A percentile compares a stretch with the other conserved stretches of the same genome.
phyloP scores from a whole-genome alignment of 345 rosid genomes.

The Gossypium mustelinum region DNA sequence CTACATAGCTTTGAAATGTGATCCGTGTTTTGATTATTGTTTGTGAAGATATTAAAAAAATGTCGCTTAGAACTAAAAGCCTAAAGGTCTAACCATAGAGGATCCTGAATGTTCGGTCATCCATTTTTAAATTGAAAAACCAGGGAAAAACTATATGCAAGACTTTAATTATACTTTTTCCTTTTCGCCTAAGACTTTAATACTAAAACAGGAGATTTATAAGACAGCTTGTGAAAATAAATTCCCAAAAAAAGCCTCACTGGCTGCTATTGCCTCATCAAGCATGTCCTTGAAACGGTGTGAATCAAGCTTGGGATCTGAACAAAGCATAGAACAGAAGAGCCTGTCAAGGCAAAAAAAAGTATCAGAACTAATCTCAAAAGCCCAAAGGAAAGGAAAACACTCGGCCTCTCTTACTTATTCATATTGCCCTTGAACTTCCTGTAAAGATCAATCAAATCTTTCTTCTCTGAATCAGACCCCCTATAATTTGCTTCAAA shows the following conservation, averaged over 20 bases:
- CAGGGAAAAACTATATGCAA: neutral
- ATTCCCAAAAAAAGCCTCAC: slow-evolving; percentile 27
- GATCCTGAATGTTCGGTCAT: neutral
- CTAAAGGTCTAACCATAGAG: neutral
- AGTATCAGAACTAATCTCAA: slow-evolving; percentile 3
- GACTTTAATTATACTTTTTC: too few relatives aligned
- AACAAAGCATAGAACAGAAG: slow-evolving; percentile 94
- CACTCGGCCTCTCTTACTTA: slow-evolving; percentile 37
- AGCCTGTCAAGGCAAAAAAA: slow-evolving; percentile 39
- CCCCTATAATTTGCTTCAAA: slow-evolving; percentile 87
- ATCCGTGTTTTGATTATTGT: neutral
- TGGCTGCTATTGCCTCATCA: slow-evolving; percentile 64
- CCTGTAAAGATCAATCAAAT: slow-evolving; percentile 64
- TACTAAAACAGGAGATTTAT: neutral
- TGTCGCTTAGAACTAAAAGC: neutral
- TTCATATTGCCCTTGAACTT: slow-evolving; percentile 72
- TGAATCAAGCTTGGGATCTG: slow-evolving; percentile 83
- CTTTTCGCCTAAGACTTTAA: neutral
- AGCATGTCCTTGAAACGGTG: slow-evolving; percentile 79
- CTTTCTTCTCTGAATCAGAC: slow-evolving; percentile 86
- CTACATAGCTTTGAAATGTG: neutral
- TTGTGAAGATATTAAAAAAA: neutral
- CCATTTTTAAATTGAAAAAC: neutral
- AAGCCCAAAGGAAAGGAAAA: slow-evolving; percentile 7
- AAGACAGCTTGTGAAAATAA: neutral